These are phyloP conservation scores for Apiospora hydei DNA, from an alignment of 2,329 filamentous ascomycete genomes.

Conservation along the genomic window DNA sequence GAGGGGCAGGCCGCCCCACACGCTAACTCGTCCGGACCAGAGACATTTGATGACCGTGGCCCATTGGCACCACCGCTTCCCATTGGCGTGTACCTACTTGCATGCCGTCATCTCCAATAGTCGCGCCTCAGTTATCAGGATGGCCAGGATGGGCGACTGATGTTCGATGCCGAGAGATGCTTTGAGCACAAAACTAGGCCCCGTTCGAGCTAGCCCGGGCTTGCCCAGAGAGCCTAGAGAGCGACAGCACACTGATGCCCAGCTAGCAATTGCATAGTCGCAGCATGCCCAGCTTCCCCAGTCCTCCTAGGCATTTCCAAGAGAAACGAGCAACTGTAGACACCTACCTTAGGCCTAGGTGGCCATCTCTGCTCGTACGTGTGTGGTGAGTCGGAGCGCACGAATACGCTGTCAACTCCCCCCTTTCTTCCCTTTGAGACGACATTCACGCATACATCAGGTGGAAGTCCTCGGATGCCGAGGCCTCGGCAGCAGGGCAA, in stretches of 20 bases:
- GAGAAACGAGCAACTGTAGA: background rate
- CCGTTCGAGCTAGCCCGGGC: background rate
- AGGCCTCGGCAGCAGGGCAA: background rate
- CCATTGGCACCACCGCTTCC: background rate
- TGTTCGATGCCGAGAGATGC: slow-evolving; percentile 5
- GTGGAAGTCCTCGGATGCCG: slow-evolving; percentile 16
- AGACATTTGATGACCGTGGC: slow-evolving; percentile 8
- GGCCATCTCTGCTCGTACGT: background rate
- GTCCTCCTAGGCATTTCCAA: background rate
- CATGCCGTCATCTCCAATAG: slow-evolving; percentile 13
- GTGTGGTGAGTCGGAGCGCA: background rate
- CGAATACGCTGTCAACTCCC: background rate
- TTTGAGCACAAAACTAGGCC: slow-evolving; percentile 9
- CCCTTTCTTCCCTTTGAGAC: background rate
- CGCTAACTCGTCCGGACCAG: slow-evolving; percentile 2
- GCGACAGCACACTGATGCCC: background rate
- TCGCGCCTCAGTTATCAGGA: slow-evolving; percentile 1
- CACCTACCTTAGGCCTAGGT: background rate
- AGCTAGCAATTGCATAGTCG: background rate
- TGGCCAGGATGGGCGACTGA: background rate
- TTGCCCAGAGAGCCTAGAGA: background rate
- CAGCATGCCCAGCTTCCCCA: background rate
- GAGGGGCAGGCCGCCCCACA: slow-evolving; percentile 11
- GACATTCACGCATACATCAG: background rate
- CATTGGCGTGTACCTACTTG: slow-evolving; percentile 7